Evolutionary conservation across 208 protist genomes (phyloP), one percentile per base, ranked within the genome.

Genomic region (Zelonia costaricensis): DNA sequence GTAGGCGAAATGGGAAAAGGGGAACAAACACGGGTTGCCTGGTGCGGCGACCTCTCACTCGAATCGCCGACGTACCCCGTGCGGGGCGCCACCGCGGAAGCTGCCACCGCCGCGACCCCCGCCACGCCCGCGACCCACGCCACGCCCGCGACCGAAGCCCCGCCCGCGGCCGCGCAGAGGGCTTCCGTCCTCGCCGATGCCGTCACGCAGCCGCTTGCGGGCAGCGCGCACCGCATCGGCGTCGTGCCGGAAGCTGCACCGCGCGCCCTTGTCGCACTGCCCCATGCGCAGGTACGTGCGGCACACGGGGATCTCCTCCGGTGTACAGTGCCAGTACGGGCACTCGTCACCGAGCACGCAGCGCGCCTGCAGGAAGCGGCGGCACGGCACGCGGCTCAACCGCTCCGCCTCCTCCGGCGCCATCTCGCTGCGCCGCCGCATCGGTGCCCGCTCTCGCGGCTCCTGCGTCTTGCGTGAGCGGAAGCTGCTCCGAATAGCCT

Each of bases 161-260:
- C 48, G 13, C 12, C 44, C 23, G 18, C 44, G 12, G 13, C 47
- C 44, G 18, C 65, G 48, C n/a, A 49, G 22, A 16, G 40, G 44
- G 0, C 12, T 28, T 3, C 64, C 44, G 28, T 56, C 25, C 38
- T 45, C 49, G 23, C 31, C 35, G 15, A 23, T n/a, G 18, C 30
- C 48, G 31, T 70, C 69, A 16, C 82, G 62, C 23, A 49, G 59
- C 1, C 79, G 68, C 28, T 76, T 80, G 2, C 69, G 59, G 4
- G 64, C 75, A 3, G 74, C 63, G 13, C 35, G 46, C n/a, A 80
- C 71, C 3, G 74, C 77, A 2, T 74, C 69, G 20, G 59, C 44
- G 51, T 91, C 88, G 74, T 94, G 88, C 0, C 83, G 74, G 56
- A 92, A 94, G 48, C 75, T 86, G 70, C 88, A 94, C 28, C 80